Conservation (phyloP, 2,329 filamentous ascomycete species). For the Neopestalotiopsis clavispora region DNA sequence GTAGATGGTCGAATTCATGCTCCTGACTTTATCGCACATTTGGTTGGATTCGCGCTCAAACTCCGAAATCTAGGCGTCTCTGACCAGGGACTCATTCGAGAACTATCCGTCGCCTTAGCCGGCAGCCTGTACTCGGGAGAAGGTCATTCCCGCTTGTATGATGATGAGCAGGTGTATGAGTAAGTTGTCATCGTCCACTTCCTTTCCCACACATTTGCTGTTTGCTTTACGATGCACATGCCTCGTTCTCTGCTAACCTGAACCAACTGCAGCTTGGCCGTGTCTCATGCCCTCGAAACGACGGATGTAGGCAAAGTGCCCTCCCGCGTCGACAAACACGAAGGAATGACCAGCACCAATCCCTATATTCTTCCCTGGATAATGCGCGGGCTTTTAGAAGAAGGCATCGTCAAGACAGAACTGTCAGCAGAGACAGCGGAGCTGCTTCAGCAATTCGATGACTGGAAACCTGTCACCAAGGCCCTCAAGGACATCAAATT, state of each 20-base stretch:
- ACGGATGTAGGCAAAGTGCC: constrained; percentile 54
- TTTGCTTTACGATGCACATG: constrained; percentile 31
- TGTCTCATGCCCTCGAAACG: constrained; percentile 77
- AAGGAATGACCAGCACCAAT: constrained; percentile 64
- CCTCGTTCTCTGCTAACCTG: constrained; percentile 50
- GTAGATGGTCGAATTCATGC: constrained; percentile 92
- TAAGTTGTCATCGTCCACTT: constrained; percentile 43
- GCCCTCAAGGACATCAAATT: constrained; percentile 96
- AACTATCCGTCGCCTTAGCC: constrained; percentile 85
- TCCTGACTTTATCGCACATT: constrained; percentile 89
- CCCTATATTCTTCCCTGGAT: constrained; percentile 95
- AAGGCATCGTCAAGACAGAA: constrained; percentile 86
- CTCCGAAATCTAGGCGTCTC: constrained; percentile 90
- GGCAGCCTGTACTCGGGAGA: constrained; percentile 91
- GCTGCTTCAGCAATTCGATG: constrained; percentile 85
- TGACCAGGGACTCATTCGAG: constrained; percentile 91
- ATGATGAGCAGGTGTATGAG: constrained; percentile 85
- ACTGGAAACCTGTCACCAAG: constrained; percentile 91
- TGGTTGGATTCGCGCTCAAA: constrained; percentile 92
- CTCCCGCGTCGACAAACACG: constrained; percentile 57
- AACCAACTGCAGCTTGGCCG: constrained; percentile 56
- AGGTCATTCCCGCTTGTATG: constrained; percentile 91
- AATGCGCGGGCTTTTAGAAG: constrained; percentile 90
- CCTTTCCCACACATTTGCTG: not conserved
- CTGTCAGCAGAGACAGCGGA: constrained; percentile 77